Conservation (phyloP, 768 basidiomycete genomes). For the Lactarius psammicola region DNA sequence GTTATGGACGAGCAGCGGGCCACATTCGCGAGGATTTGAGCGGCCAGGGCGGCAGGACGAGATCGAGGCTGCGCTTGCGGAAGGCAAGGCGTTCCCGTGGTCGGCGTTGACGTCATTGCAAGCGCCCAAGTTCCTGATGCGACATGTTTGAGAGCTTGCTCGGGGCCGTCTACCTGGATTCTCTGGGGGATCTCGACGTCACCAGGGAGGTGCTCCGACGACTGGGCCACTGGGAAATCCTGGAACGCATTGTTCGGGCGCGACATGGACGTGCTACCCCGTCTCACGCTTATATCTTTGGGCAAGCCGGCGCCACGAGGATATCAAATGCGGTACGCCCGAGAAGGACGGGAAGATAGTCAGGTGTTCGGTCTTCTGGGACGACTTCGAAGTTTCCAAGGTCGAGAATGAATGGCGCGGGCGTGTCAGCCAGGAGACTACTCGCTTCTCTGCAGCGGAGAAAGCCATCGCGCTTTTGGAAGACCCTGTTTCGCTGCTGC, state of each 20-base stretch:
- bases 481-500: conserved; percentile 36
- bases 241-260: conserved; percentile 65
- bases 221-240: conserved; percentile 55
- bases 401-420: conserved; percentile 50
- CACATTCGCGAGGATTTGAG: conserved; percentile 52
- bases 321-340: conserved; percentile 44
- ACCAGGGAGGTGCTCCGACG: conserved; percentile 48
- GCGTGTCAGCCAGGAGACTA: conserved; percentile 59
- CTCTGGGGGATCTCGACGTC: conserved; percentile 51
- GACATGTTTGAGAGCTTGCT: conserved; percentile 77
- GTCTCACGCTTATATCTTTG: conserved; percentile 64
- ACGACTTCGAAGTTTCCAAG: conserved; percentile 47
- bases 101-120: conserved; percentile 70
- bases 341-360: conserved; percentile 47
- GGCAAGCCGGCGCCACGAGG: conserved; percentile 48
- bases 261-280: conserved; percentile 72
- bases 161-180: conserved; percentile 75
- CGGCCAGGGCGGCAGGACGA: conserved; percentile 38
- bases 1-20: conserved; percentile 63
- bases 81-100: conserved; percentile 63
- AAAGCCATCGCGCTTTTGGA: conserved; percentile 49
- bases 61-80: conserved; percentile 50
- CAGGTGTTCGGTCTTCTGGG: conserved; percentile 50
- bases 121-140: conserved; percentile 74
- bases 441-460: conserved; percentile 64